Evolutionary conservation across 2,329 filamentous ascomycete genomes (phyloP), one percentile per base, ranked within the genome.

Genomic region (Aspergillus ochraceoroseus): DNA sequence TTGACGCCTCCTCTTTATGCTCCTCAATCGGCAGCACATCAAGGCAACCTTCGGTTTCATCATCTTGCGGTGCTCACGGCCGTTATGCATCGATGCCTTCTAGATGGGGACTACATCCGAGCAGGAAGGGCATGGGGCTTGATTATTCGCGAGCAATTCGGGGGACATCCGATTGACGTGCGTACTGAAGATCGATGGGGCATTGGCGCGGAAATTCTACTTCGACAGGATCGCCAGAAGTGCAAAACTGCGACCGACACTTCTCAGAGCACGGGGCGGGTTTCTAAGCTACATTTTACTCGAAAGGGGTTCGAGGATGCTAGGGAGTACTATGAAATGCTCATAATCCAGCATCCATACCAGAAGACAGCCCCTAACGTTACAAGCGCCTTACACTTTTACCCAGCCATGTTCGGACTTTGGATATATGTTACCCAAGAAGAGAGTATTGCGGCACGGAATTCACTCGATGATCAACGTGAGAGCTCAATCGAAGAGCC

Each of bases 161-260:
- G 66, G 42, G 79, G 79, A 2, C 62, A 64, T 32, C 66, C 68
- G 5, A 70, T 89, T 13, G 87, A 95, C 58, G 62, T 90, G 32
- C 77, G 87, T 26, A 71, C 70, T 13, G 74, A 82, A 54, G 76
- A 79, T 23, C 75, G 84, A 49, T 95, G 89, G 90, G 82, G 82
- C 9, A 75, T 95, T 30, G 88, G 87, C 0, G 87, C 86, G 2
- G 89, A 95, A 65, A 77, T 95, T 13, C 66, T 95, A 41, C 79
- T 94, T 66, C 77, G 83, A 11, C 64, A 64, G 56, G 66, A 56
- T 50, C 52, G 47, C 39, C 47, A 61, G 41, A 48, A 46, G 41
- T 44, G 51, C 12, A 43, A 43, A 17, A 52, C 23, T 17, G 12
- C 41, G 12, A n/a, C 43, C 17, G 41, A 33, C 9, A 15, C 23